These are phyloP conservation scores for Boletus subcaerulescens DNA, from an alignment of 768 basidiomycete species.

Conservation along the genomic window DNA sequence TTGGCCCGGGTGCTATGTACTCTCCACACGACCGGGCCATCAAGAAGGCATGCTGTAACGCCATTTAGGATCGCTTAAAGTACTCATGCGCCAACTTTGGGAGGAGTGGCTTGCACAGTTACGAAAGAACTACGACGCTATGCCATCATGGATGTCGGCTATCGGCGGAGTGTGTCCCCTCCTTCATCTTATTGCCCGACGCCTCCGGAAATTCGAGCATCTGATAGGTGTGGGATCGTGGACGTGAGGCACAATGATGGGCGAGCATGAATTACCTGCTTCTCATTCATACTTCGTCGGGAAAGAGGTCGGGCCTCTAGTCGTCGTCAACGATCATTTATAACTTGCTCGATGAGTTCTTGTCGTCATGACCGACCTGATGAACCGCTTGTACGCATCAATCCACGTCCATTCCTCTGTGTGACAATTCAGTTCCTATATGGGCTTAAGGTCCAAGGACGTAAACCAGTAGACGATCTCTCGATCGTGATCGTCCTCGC, in stretches of 20 bases:
- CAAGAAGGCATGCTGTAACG: neutral
- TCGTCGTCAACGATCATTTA: constrained; percentile 2
- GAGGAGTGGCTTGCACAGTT: neutral
- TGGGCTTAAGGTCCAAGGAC: neutral
- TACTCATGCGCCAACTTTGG: neutral
- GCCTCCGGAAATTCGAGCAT: constrained; percentile 3
- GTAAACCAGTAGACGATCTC: constrained; percentile 14
- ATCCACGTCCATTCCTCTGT: neutral
- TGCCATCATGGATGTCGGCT: neutral
- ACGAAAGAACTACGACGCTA: neutral
- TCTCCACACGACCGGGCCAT: neutral
- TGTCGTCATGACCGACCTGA: too few species aligned
- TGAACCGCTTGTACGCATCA: too few species aligned
- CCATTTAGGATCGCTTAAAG: constrained; percentile 1
- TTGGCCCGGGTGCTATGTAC: neutral
- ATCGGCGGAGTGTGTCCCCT: constrained; percentile 1
- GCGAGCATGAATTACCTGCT: neutral
- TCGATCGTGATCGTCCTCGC: constrained; percentile 17
- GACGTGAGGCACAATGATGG: constrained; percentile 20
- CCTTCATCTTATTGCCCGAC: neutral
- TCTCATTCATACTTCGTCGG: neutral
- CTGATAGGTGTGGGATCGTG: constrained; percentile 5
- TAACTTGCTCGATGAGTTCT: neutral
- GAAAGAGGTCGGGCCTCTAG: constrained; percentile 5
- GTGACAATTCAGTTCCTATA: neutral